phyloP scores from a whole-genome alignment of 2,329 filamentous ascomycete genomes.

The Sclerotinia minor region DNA sequence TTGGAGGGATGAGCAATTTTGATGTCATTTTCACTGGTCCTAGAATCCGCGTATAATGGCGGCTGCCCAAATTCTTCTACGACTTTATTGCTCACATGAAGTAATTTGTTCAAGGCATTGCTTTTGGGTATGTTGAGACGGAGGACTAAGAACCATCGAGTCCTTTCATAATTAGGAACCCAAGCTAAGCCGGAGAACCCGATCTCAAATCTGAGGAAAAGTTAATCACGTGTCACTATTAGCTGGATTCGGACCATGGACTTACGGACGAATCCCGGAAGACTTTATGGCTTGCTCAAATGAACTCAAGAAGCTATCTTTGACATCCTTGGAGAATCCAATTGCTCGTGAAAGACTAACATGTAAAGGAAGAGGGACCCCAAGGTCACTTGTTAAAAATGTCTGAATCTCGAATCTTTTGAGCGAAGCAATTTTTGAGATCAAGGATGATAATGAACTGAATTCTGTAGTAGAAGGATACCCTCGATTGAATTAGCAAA shows the following conservation, averaged over 20 bases:
- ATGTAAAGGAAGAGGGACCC: conserved; percentile 77
- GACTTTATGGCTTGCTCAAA: conserved; percentile 50
- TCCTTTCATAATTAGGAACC: conserved; percentile 66
- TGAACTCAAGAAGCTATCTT: conserved; percentile 63
- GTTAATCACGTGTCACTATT: conserved; percentile 12
- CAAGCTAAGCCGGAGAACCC: conserved; percentile 53
- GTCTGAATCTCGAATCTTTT: conserved; percentile 54
- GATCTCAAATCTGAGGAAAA: conserved; percentile 33
- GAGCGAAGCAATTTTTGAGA: conserved; percentile 43
- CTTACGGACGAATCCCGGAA: conserved; percentile 49
- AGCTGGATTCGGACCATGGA: conserved; percentile 24
- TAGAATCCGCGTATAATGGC: conserved; percentile 59
- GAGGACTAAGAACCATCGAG: conserved; percentile 82
- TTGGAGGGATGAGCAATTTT: neutral
- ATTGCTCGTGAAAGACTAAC: conserved; percentile 86
- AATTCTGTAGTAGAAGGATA: conserved; percentile 53
- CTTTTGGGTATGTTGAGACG: conserved; percentile 53
- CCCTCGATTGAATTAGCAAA: conserved; percentile 48
- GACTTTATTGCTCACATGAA: conserved; percentile 65
- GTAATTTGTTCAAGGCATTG: conserved; percentile 59
- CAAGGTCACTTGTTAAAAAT: conserved; percentile 76
- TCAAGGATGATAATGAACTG: conserved; percentile 48
- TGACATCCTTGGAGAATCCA: conserved; percentile 69
- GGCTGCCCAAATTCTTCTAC: conserved; percentile 64
- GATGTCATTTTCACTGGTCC: neutral